phyloP scores from a whole-genome alignment of 2,329 filamentous ascomycete genomes.

The Colletotrichum karsti region DNA sequence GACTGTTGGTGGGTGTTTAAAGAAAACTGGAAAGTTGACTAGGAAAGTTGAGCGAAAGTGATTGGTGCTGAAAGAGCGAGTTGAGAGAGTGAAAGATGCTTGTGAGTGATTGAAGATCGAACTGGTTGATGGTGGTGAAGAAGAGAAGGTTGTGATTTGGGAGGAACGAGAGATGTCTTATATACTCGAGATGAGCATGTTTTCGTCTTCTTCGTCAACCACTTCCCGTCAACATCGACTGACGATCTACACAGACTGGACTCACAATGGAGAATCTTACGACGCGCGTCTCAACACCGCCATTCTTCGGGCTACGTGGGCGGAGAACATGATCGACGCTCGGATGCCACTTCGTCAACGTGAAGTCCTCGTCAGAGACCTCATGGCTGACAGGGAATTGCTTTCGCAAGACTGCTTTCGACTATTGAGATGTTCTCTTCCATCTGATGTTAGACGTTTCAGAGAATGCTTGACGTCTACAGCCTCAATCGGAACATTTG shows the following conservation, averaged over 20 bases:
- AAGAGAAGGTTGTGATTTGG: neutral
- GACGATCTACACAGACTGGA: neutral
- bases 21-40: neutral
- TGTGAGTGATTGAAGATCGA: conserved; percentile 3
- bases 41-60: neutral
- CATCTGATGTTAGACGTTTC: neutral
- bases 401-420: neutral
- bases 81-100: conserved; percentile 1
- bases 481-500: neutral
- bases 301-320: neutral
- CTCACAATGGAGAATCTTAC: neutral
- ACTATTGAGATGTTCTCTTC: neutral
- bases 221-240: neutral
- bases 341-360: neutral
- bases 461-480: neutral
- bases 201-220: neutral
- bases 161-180: neutral
- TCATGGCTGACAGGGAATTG: neutral
- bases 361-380: neutral
- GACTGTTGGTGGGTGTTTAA: neutral
- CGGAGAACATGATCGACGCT: neutral
- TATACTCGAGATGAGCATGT: neutral
- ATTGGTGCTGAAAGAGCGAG: neutral
- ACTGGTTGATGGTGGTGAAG: conserved; percentile 8
- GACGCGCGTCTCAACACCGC: neutral